Evolutionary conservation across 148 eudicot genomes (phyloP).

Genomic region (Rhododendron simsii): DNA sequence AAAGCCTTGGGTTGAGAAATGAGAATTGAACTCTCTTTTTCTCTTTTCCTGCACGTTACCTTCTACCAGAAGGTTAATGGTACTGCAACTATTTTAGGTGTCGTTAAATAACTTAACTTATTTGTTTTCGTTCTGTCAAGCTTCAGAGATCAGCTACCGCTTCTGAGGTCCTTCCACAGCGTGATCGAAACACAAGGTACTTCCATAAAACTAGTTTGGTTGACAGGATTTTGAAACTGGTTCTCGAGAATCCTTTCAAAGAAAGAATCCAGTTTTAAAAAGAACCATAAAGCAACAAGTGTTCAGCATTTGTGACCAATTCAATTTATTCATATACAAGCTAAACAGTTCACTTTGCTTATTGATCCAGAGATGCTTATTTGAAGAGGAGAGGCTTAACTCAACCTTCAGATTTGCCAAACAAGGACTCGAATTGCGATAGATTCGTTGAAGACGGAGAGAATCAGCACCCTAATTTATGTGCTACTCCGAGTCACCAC

Average conservation of each 20-base stretch:
- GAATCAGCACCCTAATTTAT: conserved; percentile 71
- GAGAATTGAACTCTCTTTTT: neutral
- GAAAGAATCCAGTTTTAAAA: neutral
- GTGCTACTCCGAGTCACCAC: conserved; percentile 39
- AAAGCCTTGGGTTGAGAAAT: neutral
- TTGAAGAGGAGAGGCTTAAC: conserved; percentile 58
- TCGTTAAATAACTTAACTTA: neutral
- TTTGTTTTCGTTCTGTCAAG: conserved; percentile 20
- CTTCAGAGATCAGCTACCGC: conserved; percentile 54
- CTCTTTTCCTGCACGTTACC: neutral
- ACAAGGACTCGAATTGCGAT: conserved; percentile 10
- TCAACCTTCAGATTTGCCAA: conserved; percentile 23
- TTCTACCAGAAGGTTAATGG: neutral
- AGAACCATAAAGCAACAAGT: neutral
- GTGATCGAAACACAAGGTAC: conserved; percentile 56
- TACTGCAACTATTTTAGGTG: neutral
- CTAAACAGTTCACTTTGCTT: neutral
- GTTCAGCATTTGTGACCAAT: neutral
- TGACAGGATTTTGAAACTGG: neutral
- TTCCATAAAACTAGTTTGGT: neutral
- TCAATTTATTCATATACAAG: neutral
- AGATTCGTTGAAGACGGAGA: conserved; percentile 45
- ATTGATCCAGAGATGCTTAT: conserved; percentile 45
- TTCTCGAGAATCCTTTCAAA: neutral
- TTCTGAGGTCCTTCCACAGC: conserved; percentile 52